A percentile compares a stretch with the other conserved stretches of the same genome.
These are phyloP conservation scores for Phellinidium pouzarii DNA, from an alignment of 1,284 basidiomycete genomes.

Conservation along the genomic window DNA sequence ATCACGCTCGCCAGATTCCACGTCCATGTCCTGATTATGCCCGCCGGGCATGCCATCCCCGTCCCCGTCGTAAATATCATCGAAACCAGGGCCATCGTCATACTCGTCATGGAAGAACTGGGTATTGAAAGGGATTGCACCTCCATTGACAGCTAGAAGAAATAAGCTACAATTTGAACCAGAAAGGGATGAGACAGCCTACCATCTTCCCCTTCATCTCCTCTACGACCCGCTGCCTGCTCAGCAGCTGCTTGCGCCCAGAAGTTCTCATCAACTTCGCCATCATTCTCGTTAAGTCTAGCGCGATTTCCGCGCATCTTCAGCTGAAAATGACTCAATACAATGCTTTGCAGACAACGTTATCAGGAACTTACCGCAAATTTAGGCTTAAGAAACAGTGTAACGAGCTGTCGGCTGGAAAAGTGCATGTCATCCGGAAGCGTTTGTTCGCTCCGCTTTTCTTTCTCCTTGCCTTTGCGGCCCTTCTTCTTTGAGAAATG, in stretches of 20 bases:
- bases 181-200: constrained; percentile 22
- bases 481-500: constrained; percentile 44
- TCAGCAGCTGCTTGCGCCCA: constrained; percentile 91
- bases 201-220: constrained; percentile 61
- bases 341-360: background rate
- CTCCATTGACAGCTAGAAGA: constrained; percentile 37
- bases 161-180: constrained; percentile 8
- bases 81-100: constrained; percentile 75
- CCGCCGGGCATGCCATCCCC: constrained; percentile 30
- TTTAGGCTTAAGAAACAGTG: constrained; percentile 93
- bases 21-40: constrained; percentile 35
- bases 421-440: constrained; percentile 99
- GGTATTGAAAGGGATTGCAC: constrained; percentile 78
- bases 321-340: constrained; percentile 41
- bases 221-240: constrained; percentile 54
- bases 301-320: constrained; percentile 72
- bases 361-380: constrained; percentile 59
- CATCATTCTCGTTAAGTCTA: constrained; percentile 54
- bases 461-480: constrained; percentile 37
- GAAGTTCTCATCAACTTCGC: constrained; percentile 89
- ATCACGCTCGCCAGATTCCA: constrained; percentile 76
- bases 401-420: constrained; percentile 80
- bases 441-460: constrained; percentile 71
- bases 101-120: constrained; percentile 96
- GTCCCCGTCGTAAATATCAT: constrained; percentile 59